Evolutionary conservation across 2,329 filamentous ascomycete species (phyloP), one percentile per base, ranked within the genome.

Genomic region (Juglanconis sp.): DNA sequence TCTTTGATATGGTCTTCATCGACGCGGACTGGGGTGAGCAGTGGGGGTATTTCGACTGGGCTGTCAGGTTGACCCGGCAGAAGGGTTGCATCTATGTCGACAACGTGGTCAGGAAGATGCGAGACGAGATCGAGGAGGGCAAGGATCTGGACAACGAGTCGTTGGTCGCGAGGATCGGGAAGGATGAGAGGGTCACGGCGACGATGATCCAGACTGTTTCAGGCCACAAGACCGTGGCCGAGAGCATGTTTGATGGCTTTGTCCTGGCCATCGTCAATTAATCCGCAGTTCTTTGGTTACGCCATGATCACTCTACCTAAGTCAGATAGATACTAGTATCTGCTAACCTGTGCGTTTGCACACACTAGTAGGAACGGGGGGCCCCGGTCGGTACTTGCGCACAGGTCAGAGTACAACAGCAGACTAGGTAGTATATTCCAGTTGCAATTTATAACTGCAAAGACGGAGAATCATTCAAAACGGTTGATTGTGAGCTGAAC

Each of bases 21-120:
- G 81, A 84, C 66, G 81, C 81, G 6, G 78, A 79, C 51, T 81
- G 79, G 70, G 70, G 72, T 48, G 78, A 80, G 63, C 80, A 81
- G 58, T 78, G 73, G 71, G 72, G 74, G 34, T 81, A 82, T 62
- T 80, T 83, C 48, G 72, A 82, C 57, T 70, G 70, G 64, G 76
- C 77, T 2, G 67, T 79, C 24, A 72, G 71, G 38, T 70, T 82
- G 67, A 73, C 71, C 0, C 71, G 73, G n/a, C 64, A 66, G 1
- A 73, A 75, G 0, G 76, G 77, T 0, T 72, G 69, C 8, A 72
- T 84, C 34, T 76, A 78, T 47, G 74, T 83, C 2, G 81, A 84
- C 67, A 82, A 84, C 67, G 77, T 82, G 3, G 77, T 83, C 8
- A 65, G 72, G 54, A 70, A 70, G 15, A 63, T 68, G 63, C 40